phyloP scores from a whole-genome alignment of 306 rosid genomes.

The Canavalia ensiformis region DNA sequence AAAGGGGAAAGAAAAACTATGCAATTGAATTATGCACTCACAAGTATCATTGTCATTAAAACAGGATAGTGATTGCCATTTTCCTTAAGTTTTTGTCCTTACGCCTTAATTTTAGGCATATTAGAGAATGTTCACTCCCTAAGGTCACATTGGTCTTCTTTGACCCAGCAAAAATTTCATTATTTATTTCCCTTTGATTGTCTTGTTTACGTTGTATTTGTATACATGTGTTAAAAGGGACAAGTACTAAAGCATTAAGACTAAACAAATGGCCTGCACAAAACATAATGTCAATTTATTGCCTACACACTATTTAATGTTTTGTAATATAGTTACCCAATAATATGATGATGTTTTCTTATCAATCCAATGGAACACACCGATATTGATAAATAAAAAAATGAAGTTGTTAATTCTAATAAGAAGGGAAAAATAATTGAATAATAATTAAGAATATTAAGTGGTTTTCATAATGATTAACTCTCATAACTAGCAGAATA shows the following conservation, averaged over 20 bases:
- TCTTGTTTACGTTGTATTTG: background rate
- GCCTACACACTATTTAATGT: constrained; percentile 2
- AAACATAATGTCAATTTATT: background rate
- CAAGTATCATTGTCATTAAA: constrained; percentile 40
- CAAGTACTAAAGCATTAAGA: constrained; percentile 23
- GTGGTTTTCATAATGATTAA: too few species aligned
- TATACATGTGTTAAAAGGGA: constrained; percentile 30
- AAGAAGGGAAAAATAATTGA: background rate
- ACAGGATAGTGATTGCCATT: constrained; percentile 47
- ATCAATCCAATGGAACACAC: background rate
- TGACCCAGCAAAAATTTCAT: constrained; percentile 36
- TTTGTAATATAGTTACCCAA: constrained; percentile 4
- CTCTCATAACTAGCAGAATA: too few species aligned
- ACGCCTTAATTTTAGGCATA: constrained; percentile 41
- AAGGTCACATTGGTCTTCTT: constrained; percentile 35
- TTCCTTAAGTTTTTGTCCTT: constrained; percentile 31
- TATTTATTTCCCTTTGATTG: constrained; percentile 17
- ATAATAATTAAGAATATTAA: too few species aligned
- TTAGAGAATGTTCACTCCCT: constrained; percentile 17
- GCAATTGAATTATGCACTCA: constrained; percentile 25
- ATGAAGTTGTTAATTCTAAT: background rate
- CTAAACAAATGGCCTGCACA: constrained; percentile 40
- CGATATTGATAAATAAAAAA: background rate
- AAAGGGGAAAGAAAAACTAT: constrained; percentile 34
- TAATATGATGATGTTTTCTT: background rate